Evolutionary conservation across 805 yeast genomes (phyloP).

Genomic region (Zygosaccharomyces rouxii): DNA sequence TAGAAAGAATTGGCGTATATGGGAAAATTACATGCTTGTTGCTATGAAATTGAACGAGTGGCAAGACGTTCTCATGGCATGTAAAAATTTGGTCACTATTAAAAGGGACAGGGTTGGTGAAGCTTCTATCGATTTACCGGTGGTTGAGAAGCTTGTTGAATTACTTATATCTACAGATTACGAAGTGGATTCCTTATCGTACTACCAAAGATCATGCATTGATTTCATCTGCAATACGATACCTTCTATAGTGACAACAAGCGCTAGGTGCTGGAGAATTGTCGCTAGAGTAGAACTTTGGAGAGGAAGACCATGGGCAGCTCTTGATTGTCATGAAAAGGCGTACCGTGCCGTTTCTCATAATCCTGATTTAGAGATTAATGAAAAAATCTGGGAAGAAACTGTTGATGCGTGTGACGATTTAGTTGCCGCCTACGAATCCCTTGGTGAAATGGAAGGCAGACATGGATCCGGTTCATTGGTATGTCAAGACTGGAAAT

Average conservation of each 20-base stretch:
- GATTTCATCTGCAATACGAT: constrained; percentile 67
- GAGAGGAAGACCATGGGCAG: constrained; percentile 83
- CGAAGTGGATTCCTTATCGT: constrained; percentile 44
- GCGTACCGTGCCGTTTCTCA: constrained; percentile 72
- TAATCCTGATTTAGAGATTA: constrained; percentile 57
- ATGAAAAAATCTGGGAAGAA: constrained; percentile 64
- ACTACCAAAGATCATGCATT: constrained; percentile 64
- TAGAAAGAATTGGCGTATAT: constrained; percentile 79
- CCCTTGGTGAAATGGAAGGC: constrained; percentile 80
- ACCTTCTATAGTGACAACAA: constrained; percentile 63
- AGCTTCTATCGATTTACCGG: constrained; percentile 64
- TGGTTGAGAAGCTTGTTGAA: constrained; percentile 69
- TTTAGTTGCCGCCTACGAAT: constrained; percentile 78
- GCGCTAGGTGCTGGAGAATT: constrained; percentile 66
- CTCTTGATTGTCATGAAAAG: constrained; percentile 79
- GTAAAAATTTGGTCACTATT: constrained; percentile 55
- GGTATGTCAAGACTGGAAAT: constrained; percentile 92
- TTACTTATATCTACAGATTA: constrained; percentile 51
- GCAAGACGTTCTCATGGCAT: constrained; percentile 79
- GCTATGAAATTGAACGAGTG: constrained; percentile 82
- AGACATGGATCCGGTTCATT: constrained; percentile 72
- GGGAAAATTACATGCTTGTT: constrained; percentile 81
- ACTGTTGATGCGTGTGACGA: constrained; percentile 78
- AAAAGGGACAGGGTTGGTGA: constrained; percentile 57
- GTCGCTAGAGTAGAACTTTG: constrained; percentile 84